Conservation (phyloP, 306 rosid species). For the Medicago ruthenica region DNA sequence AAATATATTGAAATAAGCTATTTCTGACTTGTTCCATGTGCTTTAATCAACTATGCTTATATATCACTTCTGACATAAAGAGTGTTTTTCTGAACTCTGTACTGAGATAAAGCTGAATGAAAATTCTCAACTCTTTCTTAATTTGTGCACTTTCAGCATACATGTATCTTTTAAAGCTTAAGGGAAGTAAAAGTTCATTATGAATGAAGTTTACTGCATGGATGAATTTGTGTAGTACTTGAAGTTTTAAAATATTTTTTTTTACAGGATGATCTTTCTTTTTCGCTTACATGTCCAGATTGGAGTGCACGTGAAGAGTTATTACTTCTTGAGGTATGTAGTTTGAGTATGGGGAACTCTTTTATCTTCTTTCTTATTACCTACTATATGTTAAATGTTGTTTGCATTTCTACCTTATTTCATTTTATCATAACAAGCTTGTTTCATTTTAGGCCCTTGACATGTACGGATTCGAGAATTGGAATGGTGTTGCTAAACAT, state of each 20-base stretch:
- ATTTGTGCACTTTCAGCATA: slow-evolving; percentile 6
- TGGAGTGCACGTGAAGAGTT: slow-evolving; percentile 93
- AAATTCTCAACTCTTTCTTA: slow-evolving; percentile 33
- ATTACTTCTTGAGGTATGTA: slow-evolving; percentile 74
- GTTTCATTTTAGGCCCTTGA: slow-evolving; percentile 67
- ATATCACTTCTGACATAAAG: background rate
- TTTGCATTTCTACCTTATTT: slow-evolving; percentile 9
- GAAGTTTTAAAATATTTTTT: slow-evolving; percentile 23
- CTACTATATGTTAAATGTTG: slow-evolving; percentile 17
- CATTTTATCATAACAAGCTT: slow-evolving; percentile 5
- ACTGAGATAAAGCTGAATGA: slow-evolving; percentile 27
- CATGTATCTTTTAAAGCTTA: background rate
- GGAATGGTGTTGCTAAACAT: slow-evolving; percentile 79
- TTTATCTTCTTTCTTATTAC: background rate
- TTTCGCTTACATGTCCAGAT: slow-evolving; percentile 84
- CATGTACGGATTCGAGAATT: slow-evolving; percentile 90
- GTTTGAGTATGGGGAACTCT: slow-evolving; percentile 36
- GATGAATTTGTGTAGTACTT: slow-evolving; percentile 26
- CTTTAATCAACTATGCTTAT: background rate
- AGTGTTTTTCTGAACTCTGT: slow-evolving; percentile 18
- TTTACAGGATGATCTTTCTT: slow-evolving; percentile 81
- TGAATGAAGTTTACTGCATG: slow-evolving; percentile 25
- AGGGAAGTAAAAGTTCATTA: slow-evolving; percentile 13
- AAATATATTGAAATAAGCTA: background rate
- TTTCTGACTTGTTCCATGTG: slow-evolving; percentile 20